Evolutionary conservation across 2,329 filamentous ascomycete genomes (phyloP).

Genomic region (Talaromyces sp.): DNA sequence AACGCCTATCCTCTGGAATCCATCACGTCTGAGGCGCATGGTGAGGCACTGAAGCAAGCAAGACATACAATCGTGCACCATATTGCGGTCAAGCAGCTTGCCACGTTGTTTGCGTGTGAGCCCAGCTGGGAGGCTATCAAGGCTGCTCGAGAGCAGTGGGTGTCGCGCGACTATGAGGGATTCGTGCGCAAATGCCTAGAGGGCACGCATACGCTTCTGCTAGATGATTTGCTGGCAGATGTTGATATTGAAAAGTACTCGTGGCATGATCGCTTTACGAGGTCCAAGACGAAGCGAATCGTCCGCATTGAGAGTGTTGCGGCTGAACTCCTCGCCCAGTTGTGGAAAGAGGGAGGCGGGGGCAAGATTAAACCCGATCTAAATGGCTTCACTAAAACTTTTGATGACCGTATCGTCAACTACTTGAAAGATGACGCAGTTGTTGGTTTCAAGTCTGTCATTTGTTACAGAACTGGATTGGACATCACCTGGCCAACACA

Average conservation of each 20-base stretch:
- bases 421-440: constrained; percentile 62
- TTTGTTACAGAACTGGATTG: constrained; percentile 75
- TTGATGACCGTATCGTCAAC: constrained; percentile 43
- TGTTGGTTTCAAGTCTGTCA: constrained; percentile 74
- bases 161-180: constrained; percentile 47
- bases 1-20: constrained; percentile 48
- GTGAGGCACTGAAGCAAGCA: constrained; percentile 59
- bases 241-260: constrained; percentile 53
- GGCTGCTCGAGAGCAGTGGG: constrained; percentile 42
- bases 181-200: constrained; percentile 62
- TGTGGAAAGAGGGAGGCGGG: constrained; percentile 14
- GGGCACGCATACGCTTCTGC: constrained; percentile 66
- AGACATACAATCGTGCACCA: constrained; percentile 62
- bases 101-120: constrained; percentile 58
- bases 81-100: constrained; percentile 64
- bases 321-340: constrained; percentile 53
- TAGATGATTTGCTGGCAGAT: constrained; percentile 69
- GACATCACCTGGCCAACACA: constrained; percentile 43
- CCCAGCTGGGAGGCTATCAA: constrained; percentile 57
- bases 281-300: constrained; percentile 63
- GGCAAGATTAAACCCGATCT: not conserved
- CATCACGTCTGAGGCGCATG: constrained; percentile 68
- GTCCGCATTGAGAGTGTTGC: constrained; percentile 72
- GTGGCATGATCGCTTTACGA: constrained; percentile 59
- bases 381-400: constrained; percentile 24